These are phyloP conservation scores for Aspergillus sergii DNA, from an alignment of 2,329 filamentous ascomycete species.

Conservation along the genomic window DNA sequence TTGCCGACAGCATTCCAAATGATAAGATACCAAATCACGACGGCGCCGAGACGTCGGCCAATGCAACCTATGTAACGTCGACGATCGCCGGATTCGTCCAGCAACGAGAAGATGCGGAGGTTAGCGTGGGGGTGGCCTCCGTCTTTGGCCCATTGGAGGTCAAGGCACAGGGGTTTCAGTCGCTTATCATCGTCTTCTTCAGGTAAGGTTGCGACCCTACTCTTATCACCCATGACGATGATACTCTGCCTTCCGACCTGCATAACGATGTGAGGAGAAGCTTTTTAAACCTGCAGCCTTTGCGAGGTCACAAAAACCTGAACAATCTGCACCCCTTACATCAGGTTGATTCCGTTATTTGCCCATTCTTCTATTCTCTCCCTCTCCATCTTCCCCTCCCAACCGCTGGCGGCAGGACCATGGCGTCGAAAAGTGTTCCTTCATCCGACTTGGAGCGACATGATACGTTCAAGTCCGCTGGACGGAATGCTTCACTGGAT, in stretches of 20 bases:
- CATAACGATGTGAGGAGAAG: neutral
- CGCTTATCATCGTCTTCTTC: neutral
- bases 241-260: conserved; percentile 6
- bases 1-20: neutral
- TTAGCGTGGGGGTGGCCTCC: conserved; percentile 9
- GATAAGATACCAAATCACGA: conserved; percentile 1
- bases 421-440: conserved; percentile 4
- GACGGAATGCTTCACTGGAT: conserved; percentile 13
- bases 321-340: conserved; percentile 1
- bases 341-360: neutral
- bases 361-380: neutral
- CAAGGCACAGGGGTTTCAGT: conserved; percentile 1
- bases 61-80: conserved; percentile 30
- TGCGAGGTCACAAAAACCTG: neutral
- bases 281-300: neutral
- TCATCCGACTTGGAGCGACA: conserved; percentile 1
- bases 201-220: conserved; percentile 7
- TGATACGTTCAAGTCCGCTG: conserved; percentile 12
- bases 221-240: conserved; percentile 10
- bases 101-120: conserved; percentile 5
- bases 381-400: neutral
- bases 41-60: neutral
- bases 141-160: neutral
- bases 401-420: neutral
- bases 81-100: conserved; percentile 14